Evolutionary conservation across 2,329 filamentous ascomycete genomes (phyloP).

Genomic region (Pyrenophora teres): DNA sequence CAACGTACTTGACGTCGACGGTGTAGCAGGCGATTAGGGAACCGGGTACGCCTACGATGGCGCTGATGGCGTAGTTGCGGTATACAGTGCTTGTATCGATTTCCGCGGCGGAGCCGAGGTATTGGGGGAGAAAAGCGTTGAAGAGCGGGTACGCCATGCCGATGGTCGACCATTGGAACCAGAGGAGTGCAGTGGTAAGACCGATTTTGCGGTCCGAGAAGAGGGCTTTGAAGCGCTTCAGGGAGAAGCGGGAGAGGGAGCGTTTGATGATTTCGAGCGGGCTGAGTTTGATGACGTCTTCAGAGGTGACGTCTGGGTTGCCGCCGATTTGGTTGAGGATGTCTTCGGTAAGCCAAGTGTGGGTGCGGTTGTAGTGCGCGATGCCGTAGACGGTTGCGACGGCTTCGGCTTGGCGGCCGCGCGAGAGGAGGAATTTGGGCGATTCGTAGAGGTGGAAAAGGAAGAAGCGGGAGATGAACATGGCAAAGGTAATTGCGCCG

Average conservation of each 20-base stretch:
- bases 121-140: constrained; percentile 89
- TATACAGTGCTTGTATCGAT: constrained; percentile 58
- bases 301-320: constrained; percentile 48
- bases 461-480: constrained; percentile 80
- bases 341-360: constrained; percentile 67
- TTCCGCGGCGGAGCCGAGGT: constrained; percentile 61
- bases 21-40: constrained; percentile 74
- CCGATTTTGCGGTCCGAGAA: constrained; percentile 56
- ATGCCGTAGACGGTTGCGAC: constrained; percentile 80
- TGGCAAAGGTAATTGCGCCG: constrained; percentile 72
- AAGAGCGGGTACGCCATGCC: constrained; percentile 88
- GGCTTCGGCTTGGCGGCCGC: constrained; percentile 77
- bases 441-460: constrained; percentile 83
- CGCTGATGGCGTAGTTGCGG: constrained; percentile 82
- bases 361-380: constrained; percentile 67
- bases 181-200: constrained; percentile 60
- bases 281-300: constrained; percentile 47
- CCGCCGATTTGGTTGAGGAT: constrained; percentile 61
- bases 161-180: constrained; percentile 82
- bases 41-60: constrained; percentile 75
- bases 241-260: constrained; percentile 69
- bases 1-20: constrained; percentile 72
- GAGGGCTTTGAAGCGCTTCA: constrained; percentile 68
- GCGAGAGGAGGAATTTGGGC: constrained; percentile 78
- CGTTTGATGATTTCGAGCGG: constrained; percentile 59